Conservation (phyloP, 805 yeast species). For the Candida berthetii region DNA sequence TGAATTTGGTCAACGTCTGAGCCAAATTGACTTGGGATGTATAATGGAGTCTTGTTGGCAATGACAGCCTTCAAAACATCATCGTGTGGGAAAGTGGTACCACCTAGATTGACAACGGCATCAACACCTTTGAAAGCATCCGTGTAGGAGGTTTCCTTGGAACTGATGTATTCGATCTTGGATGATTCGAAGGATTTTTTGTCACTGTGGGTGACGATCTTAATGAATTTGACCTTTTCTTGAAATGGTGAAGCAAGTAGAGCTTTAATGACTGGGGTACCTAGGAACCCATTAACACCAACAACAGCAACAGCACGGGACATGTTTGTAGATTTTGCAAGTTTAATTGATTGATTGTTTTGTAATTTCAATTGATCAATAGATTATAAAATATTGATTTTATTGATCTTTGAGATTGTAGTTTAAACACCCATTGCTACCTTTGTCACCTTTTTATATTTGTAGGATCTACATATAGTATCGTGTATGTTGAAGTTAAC, state of each 20-base stretch:
- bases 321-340: background rate
- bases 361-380: no score
- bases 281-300: slow-evolving; percentile 49
- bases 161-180: slow-evolving; percentile 12
- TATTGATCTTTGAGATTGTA: no score
- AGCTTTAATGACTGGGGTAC: slow-evolving; percentile 39
- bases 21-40: slow-evolving; percentile 60
- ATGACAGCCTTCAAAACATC: slow-evolving; percentile 33
- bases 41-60: slow-evolving; percentile 40
- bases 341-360: background rate
- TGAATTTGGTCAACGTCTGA: slow-evolving; percentile 28
- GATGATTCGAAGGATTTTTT: slow-evolving; percentile 12
- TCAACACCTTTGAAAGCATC: slow-evolving; percentile 41
- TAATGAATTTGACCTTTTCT: slow-evolving; percentile 40
- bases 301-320: slow-evolving; percentile 34
- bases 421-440: no score
- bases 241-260: slow-evolving; percentile 35
- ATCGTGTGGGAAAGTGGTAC: slow-evolving; percentile 24
- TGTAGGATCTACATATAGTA: no score
- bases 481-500: no score
- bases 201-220: slow-evolving; percentile 33
- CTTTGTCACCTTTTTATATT: no score
- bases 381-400: no score
- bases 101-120: slow-evolving; percentile 41
- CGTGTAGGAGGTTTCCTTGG: slow-evolving; percentile 16